Conservation (phyloP, 306 rosid genomes). For the Medicago arabica region DNA sequence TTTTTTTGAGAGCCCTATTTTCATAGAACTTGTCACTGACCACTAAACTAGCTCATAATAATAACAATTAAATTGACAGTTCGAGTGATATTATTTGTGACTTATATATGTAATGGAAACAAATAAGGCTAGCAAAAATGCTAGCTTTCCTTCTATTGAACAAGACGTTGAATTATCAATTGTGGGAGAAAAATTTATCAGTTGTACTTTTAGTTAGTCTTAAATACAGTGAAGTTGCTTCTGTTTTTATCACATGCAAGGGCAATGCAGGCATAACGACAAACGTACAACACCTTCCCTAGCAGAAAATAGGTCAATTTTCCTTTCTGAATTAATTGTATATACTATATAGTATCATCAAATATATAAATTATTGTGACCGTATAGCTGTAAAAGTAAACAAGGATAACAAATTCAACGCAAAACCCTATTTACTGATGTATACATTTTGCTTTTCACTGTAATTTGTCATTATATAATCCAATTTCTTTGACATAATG, state of each 20-base stretch:
- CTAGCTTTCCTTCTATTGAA: conserved; percentile 30
- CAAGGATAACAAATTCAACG: conserved; percentile 42
- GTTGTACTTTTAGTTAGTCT: conserved; percentile 39
- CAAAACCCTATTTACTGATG: conserved; percentile 44
- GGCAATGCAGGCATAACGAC: conserved; percentile 41
- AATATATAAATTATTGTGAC: conserved; percentile 12
- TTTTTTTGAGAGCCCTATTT: background rate
- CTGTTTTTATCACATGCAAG: conserved; percentile 50
- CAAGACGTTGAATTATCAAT: conserved; percentile 34
- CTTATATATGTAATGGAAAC: conserved; percentile 38
- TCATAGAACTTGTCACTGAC: conserved; percentile 42
- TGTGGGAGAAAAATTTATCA: conserved; percentile 23
- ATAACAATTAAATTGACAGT: conserved; percentile 35
- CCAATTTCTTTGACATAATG: conserved; percentile 36
- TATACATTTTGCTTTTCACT: conserved; percentile 40
- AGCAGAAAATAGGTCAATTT: conserved; percentile 12
- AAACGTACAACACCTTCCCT: conserved; percentile 31
- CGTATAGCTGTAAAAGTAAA: conserved; percentile 42
- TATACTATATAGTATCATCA: background rate
- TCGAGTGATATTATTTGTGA: conserved; percentile 13
- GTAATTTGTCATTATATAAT: conserved; percentile 46
- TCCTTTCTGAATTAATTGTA: conserved; percentile 1
- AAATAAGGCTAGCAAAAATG: conserved; percentile 35
- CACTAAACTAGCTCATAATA: conserved; percentile 42
- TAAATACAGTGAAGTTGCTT: conserved; percentile 39